phyloP scores from a whole-genome alignment of 345 rosid species.

The Gossypium arboreum region DNA sequence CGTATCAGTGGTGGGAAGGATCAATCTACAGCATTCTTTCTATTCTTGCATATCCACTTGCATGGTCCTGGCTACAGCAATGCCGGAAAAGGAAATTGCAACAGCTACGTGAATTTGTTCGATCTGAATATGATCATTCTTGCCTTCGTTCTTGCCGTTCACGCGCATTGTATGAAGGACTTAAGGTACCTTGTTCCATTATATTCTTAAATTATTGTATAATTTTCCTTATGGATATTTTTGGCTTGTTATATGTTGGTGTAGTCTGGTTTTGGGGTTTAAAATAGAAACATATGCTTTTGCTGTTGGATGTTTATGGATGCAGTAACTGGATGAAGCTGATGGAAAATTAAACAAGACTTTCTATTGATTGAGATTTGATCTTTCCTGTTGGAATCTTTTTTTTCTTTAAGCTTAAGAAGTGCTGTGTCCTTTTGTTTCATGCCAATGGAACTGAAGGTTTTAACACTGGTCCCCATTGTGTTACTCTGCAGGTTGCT shows the following conservation, averaged over 20 bases:
- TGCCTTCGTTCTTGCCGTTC: conserved; percentile 97
- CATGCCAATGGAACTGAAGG: neutral
- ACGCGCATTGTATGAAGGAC: conserved; percentile 90
- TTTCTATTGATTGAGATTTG: neutral
- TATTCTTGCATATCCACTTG: conserved; percentile 80
- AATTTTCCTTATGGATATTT: neutral
- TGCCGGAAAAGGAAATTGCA: conserved; percentile 71
- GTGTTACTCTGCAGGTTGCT: conserved; percentile 51
- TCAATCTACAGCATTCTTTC: conserved; percentile 66
- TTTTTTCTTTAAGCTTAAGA: neutral
- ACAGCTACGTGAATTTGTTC: conserved; percentile 90
- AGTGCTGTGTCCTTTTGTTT: neutral
- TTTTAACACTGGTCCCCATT: neutral
- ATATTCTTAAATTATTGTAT: conserved; percentile 2
- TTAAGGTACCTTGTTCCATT: conserved; percentile 52
- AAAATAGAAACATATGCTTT: neutral
- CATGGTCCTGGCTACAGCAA: conserved; percentile 89
- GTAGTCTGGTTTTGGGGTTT: neutral
- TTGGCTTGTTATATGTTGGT: neutral
- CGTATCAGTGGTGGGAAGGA: conserved; percentile 99
- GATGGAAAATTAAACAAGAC: neutral
- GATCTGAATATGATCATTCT: conserved; percentile 93
- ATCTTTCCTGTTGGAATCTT: neutral
- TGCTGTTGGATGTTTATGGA: neutral
- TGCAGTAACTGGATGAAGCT: neutral